Evolutionary conservation across 306 rosid species (phyloP).

Genomic region (Rosa persica): DNA sequence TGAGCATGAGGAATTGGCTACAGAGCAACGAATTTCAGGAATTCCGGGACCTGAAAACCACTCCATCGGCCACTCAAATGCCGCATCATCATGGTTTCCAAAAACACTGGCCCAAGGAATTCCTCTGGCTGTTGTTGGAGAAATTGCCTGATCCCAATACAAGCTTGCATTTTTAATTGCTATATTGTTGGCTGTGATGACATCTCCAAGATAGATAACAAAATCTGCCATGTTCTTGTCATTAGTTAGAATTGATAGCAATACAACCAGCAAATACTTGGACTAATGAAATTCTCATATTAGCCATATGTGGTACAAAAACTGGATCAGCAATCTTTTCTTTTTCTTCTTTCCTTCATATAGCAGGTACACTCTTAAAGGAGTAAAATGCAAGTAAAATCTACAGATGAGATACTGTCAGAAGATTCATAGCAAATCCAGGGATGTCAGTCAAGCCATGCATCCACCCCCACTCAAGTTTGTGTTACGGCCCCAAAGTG

Average conservation of each 20-base stretch:
- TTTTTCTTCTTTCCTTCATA: not conserved
- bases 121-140: constrained; percentile 65
- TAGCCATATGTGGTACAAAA: not conserved
- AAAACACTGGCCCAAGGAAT: constrained; percentile 81
- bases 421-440: not conserved
- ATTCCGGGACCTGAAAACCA: constrained; percentile 78
- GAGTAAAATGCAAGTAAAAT: not conserved
- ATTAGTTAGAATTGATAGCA: not conserved
- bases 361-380: not conserved
- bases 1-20: constrained; percentile 33
- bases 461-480: not conserved
- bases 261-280: not conserved
- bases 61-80: constrained; percentile 74
- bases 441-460: not conserved
- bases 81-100: constrained; percentile 87
- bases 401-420: not conserved
- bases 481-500: not conserved
- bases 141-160: constrained; percentile 77
- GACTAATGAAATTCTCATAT: not conserved
- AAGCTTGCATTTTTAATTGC: constrained; percentile 64
- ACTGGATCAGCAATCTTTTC: not conserved
- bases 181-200: constrained; percentile 79
- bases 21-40: constrained; percentile 53
- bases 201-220: constrained; percentile 86
- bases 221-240: constrained; percentile 50